These are phyloP conservation scores for Sporothrix dimorphospora DNA, from an alignment of 2,329 filamentous ascomycete genomes.

Conservation along the genomic window DNA sequence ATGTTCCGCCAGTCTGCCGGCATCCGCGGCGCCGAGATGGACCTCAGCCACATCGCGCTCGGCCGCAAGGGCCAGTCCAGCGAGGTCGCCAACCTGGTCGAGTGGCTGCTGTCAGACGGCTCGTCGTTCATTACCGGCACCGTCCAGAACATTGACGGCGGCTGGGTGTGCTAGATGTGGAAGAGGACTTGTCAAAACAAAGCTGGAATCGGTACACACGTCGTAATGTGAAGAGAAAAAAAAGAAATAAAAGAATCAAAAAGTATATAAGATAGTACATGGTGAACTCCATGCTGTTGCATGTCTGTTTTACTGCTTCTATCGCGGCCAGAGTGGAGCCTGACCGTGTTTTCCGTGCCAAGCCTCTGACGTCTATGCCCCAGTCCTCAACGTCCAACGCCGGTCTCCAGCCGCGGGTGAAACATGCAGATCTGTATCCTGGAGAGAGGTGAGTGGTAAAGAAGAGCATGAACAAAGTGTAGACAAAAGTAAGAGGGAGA, in stretches of 20 bases:
- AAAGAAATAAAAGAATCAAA: neutral
- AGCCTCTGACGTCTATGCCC: neutral
- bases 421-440: conserved; percentile 4
- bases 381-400: neutral
- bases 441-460: neutral
- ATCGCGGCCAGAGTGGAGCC: neutral
- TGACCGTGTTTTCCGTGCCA: neutral
- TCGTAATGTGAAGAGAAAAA: neutral
- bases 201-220: neutral
- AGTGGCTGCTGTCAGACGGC: conserved; percentile 44
- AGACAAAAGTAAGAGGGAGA: neutral
- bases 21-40: conserved; percentile 27
- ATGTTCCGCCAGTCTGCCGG: conserved; percentile 22
- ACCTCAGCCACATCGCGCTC: conserved; percentile 31
- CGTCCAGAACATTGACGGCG: conserved; percentile 25
- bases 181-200: neutral
- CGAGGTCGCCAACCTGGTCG: conserved; percentile 53
- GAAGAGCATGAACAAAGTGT: neutral
- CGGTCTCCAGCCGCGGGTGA: conserved; percentile 2
- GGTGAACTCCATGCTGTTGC: too few relatives aligned
- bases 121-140: conserved; percentile 25
- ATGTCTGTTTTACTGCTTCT: too few relatives aligned
- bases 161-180: conserved; percentile 21
- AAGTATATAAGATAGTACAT: neutral
- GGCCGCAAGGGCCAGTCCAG: conserved; percentile 50